Base-by-base conservation (phyloP, 2,329 filamentous ascomycete species). In the Trichophyton mentagrophytes region DNA sequence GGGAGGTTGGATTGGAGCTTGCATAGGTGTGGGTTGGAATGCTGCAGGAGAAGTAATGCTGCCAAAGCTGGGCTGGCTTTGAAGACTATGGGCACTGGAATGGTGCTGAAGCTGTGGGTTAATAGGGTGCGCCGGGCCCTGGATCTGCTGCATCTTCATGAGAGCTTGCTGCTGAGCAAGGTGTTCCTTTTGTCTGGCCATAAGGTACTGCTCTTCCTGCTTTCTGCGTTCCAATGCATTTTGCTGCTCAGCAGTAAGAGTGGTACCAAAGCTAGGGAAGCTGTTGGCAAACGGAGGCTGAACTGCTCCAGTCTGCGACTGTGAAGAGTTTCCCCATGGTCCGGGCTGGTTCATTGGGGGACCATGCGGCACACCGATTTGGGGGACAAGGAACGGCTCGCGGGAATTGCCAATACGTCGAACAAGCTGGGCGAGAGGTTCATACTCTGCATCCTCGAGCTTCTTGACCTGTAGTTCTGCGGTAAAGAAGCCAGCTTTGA, bases 401-500 rank as follows among this genome's bases (percentile, higher is more conserved):
- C 95, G 84, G 5, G 93, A 97, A 74, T 99, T 99, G 1, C 93
- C 93, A 67, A 99, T 99, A 38, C 92, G 87, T 49, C 93, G 82
- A 64, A 99, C 96, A 25, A 99, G 83, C 73, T 97, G 91, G 2
- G 92, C 93, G 8, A 99, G 78, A 11, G 92, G 93, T 73, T 99
- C 93, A 68, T 96, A 99, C 57, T 99, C 92, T 0, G 81, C 79
- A 69, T 99, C 93, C 71, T 99, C 93, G 3, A 92, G 80, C 72
- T 96, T 96, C 77, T 95, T 96, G 36, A 99, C 93, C 49, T 95
- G 84, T 20, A 99, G 80, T 67, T 99, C 92, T 0, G 92, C 86
- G 0, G 90, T 95, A 75, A 99, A 99, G 77, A 97, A 99, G 53
- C 92, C 91, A 42, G 91, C 92, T 73, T 97, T 97, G 76, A 97